Percentiles rank a stretch among this genome's conserved stretches.
Evolutionary conservation across 345 rosid species (phyloP).

Genomic region (Dovyalis caffra): DNA sequence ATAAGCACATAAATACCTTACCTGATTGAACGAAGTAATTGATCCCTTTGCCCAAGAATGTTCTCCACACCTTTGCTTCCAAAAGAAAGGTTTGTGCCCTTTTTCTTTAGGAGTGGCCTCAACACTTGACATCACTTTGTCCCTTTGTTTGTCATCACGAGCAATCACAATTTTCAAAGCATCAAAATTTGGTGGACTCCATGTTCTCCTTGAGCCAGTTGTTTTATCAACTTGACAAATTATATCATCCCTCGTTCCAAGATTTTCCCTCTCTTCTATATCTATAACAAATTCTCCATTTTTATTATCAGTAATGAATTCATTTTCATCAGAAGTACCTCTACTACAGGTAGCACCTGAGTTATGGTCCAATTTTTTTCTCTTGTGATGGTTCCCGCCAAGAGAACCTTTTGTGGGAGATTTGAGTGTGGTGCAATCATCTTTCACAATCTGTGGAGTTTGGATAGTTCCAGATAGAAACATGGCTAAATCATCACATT

Average conservation of each 20-base stretch:
- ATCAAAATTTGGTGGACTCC: slow-evolving; percentile 65
- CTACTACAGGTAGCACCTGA: slow-evolving; percentile 30
- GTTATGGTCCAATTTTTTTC: slow-evolving; percentile 31
- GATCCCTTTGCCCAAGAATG: slow-evolving; percentile 33
- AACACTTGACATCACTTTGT: slow-evolving; percentile 22
- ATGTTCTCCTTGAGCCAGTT: slow-evolving; percentile 49
- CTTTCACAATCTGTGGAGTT: slow-evolving; percentile 27
- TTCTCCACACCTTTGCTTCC: slow-evolving; percentile 55
- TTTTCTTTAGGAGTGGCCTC: slow-evolving; percentile 75
- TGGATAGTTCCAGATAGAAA: slow-evolving; percentile 67
- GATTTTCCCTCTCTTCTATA: slow-evolving; percentile 38
- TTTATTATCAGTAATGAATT: slow-evolving; percentile 25
- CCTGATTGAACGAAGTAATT: slow-evolving; percentile 49
- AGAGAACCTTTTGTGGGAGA: slow-evolving; percentile 26
- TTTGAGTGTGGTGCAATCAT: slow-evolving; percentile 31
- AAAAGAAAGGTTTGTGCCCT: slow-evolving; percentile 49
- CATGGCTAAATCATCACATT: slow-evolving; percentile 75
- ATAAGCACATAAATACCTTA: slow-evolving; percentile 4
- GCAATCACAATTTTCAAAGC: slow-evolving; percentile 57
- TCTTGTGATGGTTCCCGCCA: slow-evolving; percentile 24
- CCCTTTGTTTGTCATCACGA: slow-evolving; percentile 35
- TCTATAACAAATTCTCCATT: slow-evolving; percentile 37
- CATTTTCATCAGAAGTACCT: slow-evolving; percentile 25
- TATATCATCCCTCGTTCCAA: slow-evolving; percentile 33
- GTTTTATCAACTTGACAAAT: slow-evolving; percentile 35